phyloP scores from a whole-genome alignment of 2,329 filamentous ascomycete genomes.

The Fusarium mangiferae region DNA sequence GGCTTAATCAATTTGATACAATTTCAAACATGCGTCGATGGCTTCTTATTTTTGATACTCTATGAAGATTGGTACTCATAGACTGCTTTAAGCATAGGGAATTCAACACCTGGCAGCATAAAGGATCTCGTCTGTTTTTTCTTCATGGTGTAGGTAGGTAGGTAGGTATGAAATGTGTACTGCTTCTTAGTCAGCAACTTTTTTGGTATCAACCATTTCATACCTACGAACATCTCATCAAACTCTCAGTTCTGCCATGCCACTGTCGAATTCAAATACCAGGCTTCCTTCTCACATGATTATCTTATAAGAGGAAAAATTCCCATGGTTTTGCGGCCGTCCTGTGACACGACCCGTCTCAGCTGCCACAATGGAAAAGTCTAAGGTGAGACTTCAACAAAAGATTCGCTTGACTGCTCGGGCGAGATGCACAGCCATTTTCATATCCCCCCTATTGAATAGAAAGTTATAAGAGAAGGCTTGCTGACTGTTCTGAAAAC shows the following conservation, averaged over 20 bases:
- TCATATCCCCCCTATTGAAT: background rate
- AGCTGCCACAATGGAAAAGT: conserved; percentile 39
- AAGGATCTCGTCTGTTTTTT: background rate
- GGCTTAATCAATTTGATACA: background rate
- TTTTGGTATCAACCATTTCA: conserved; percentile 34
- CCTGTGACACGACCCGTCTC: background rate
- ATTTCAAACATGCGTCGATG: background rate
- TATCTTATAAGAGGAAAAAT: background rate
- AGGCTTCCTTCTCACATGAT: background rate
- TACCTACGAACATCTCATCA: background rate
- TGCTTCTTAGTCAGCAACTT: conserved; percentile 38
- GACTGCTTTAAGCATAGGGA: background rate
- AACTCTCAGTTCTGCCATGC: conserved; percentile 1
- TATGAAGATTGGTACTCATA: background rate
- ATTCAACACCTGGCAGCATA: background rate
- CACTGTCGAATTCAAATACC: background rate
- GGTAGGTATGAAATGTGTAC: background rate
- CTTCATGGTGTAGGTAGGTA: background rate
- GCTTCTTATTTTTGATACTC: background rate
- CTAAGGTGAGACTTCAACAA: conserved; percentile 34
- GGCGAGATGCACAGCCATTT: too few relatives aligned
- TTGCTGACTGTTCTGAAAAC: background rate
- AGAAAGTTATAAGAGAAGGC: background rate
- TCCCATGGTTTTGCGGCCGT: background rate
- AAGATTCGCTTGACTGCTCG: background rate